These are phyloP conservation scores for Fusarium brachygibbosum DNA, from an alignment of 2,329 filamentous ascomycete genomes.

Conservation along the genomic window DNA sequence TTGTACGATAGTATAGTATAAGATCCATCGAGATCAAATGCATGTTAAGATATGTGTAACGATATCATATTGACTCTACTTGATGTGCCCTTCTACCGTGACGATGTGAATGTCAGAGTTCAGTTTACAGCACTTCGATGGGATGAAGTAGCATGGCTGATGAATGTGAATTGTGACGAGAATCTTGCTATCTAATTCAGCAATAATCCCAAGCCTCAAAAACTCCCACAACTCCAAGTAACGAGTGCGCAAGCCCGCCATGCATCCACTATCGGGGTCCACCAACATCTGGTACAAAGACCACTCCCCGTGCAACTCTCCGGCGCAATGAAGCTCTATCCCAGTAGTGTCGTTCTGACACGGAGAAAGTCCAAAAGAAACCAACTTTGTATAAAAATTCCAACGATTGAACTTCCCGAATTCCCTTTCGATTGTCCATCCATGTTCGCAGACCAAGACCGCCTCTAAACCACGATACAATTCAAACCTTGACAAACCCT, in stretches of 20 bases:
- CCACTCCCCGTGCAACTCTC: conserved; percentile 22
- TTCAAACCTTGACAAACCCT: background rate
- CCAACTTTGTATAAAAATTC: conserved; percentile 41
- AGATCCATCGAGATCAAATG: conserved; percentile 41
- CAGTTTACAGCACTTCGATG: background rate
- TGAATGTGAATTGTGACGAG: conserved; percentile 35
- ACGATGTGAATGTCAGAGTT: background rate
- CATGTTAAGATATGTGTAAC: conserved; percentile 47
- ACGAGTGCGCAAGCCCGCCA: conserved; percentile 49
- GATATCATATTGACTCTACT: conserved; percentile 37
- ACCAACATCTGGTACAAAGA: conserved; percentile 12
- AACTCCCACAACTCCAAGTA: conserved; percentile 50
- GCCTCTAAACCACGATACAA: conserved; percentile 2
- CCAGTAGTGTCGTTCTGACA: conserved; percentile 48
- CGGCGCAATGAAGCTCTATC: conserved; percentile 47
- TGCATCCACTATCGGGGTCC: conserved; percentile 39
- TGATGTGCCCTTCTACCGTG: background rate
- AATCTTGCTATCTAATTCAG: conserved; percentile 41
- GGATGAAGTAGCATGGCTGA: conserved; percentile 6
- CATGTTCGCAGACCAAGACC: conserved; percentile 5
- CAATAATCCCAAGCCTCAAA: conserved; percentile 34
- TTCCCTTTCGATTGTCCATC: conserved; percentile 1
- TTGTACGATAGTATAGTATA: conserved; percentile 50
- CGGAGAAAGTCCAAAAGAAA: conserved; percentile 28
- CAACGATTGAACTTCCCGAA: conserved; percentile 21